Conservation (phyloP, 257 asterid genomes). For the Solanum rostratum region DNA sequence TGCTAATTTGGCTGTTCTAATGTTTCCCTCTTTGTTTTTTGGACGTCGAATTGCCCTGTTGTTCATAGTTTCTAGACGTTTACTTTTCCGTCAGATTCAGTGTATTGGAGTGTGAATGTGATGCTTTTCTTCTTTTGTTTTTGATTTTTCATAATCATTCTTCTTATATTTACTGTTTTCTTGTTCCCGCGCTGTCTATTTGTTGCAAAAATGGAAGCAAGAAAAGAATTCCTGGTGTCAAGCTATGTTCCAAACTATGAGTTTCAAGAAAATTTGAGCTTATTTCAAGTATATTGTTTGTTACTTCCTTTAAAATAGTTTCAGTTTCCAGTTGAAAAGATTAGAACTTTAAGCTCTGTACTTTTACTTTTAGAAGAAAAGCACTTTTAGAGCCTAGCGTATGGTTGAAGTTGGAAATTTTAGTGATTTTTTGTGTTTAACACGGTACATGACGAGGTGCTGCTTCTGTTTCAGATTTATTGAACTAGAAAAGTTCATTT, state of each 20-base stretch:
- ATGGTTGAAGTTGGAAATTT: background rate
- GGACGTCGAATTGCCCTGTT: background rate
- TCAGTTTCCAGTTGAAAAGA: background rate
- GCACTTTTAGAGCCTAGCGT: background rate
- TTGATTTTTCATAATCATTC: background rate
- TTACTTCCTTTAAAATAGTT: background rate
- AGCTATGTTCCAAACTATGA: background rate
- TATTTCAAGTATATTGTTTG: background rate
- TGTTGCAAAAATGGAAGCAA: background rate
- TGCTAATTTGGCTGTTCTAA: background rate
- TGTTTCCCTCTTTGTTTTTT: background rate
- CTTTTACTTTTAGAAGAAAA: background rate
- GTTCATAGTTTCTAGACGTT: background rate
- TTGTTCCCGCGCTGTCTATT: background rate
- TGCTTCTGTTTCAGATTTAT: background rate
- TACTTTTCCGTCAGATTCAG: constrained; percentile 16
- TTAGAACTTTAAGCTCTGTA: too few species aligned
- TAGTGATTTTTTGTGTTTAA: background rate
- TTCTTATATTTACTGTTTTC: background rate
- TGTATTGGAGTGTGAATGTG: constrained; percentile 5
- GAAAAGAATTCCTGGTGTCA: background rate
- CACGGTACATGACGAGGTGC: background rate
- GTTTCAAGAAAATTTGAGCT: background rate
- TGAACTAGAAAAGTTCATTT: background rate
- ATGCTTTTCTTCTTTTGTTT: background rate